A percentile compares a stretch with the other conserved stretches of the same genome.
Conservation (phyloP, 345 rosid species). For the Isatis tinctoria region DNA sequence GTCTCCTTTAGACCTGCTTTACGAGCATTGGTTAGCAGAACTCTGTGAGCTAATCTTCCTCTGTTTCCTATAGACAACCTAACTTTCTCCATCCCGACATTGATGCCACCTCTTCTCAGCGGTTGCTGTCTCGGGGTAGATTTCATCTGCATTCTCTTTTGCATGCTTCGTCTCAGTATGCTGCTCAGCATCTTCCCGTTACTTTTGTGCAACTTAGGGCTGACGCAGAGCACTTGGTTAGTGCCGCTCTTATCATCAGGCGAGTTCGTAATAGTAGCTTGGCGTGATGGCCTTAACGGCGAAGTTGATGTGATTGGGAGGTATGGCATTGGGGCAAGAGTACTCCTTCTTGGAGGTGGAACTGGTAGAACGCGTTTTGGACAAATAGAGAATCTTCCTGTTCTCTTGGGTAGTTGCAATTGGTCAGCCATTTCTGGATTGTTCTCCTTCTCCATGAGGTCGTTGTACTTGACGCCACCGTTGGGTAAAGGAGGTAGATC, state of each 20-base stretch:
- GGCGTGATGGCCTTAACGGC: slow-evolving; percentile 29
- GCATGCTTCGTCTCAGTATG: slow-evolving; percentile 66
- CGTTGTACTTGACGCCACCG: slow-evolving; percentile 35
- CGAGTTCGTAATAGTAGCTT: slow-evolving; percentile 20
- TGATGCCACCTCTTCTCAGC: slow-evolving; percentile 65
- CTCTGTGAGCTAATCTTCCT: slow-evolving; percentile 64
- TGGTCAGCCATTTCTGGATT: slow-evolving; percentile 60
- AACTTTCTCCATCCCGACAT: slow-evolving; percentile 80
- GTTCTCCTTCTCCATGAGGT: slow-evolving; percentile 80
- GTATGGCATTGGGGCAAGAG: slow-evolving; percentile 63
- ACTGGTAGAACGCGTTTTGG: slow-evolving; percentile 36
- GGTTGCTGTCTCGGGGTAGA: slow-evolving; percentile 56
- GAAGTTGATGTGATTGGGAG: slow-evolving; percentile 32
- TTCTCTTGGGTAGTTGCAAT: slow-evolving; percentile 50
- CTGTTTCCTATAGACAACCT: slow-evolving; percentile 83
- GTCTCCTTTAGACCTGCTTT: slow-evolving; percentile 51
- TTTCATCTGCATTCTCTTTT: slow-evolving; percentile 48
- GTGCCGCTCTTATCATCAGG: slow-evolving; percentile 39
- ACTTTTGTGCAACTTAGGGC: slow-evolving; percentile 49
- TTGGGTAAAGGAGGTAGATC: slow-evolving; percentile 37
- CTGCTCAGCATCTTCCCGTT: slow-evolving; percentile 52
- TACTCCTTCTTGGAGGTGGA: slow-evolving; percentile 68
- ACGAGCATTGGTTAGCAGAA: slow-evolving; percentile 54
- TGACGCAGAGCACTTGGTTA: slow-evolving; percentile 37
- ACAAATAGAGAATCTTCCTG: slow-evolving; percentile 76